phyloP scores from a whole-genome alignment of 192 early-diverging fungal genomes.

The Coemansia sp. region DNA sequence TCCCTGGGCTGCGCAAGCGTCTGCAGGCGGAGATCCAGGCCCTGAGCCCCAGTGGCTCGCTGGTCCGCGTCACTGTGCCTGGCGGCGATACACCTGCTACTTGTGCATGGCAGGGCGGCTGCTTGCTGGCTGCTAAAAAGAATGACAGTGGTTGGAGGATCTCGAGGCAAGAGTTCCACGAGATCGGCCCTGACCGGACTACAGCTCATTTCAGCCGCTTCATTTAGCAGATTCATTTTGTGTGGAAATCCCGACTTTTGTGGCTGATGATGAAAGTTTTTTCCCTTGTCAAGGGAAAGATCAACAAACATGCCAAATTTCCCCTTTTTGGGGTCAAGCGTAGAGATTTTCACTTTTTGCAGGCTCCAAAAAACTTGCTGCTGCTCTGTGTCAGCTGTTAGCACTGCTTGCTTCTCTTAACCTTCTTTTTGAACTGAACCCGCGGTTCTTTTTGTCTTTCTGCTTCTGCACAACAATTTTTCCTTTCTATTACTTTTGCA shows the following conservation, averaged over 20 bases:
- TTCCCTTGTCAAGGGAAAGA: too few species aligned
- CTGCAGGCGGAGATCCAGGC: slow-evolving; percentile 94
- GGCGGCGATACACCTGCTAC: slow-evolving; percentile 7
- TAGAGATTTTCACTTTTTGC: too few species aligned
- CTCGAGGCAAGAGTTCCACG: slow-evolving; percentile 28
- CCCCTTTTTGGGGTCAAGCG: too few species aligned
- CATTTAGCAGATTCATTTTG: too few species aligned
- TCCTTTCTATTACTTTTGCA: background rate
- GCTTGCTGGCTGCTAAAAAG: slow-evolving; percentile 5
- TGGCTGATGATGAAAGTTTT: too few species aligned
- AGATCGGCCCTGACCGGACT: slow-evolving; percentile 31
- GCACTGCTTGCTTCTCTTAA: background rate
- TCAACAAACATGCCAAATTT: too few species aligned
- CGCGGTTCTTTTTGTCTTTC: slow-evolving; percentile 8
- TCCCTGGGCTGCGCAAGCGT: slow-evolving; percentile 87
- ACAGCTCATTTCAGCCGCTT: slow-evolving; percentile 26
- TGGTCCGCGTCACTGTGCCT: slow-evolving; percentile 2
- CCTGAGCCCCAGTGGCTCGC: slow-evolving; percentile 64
- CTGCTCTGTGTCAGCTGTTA: too few species aligned
- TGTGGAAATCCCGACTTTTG: too few species aligned
- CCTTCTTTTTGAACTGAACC: too few species aligned
- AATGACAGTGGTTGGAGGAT: slow-evolving; percentile 15
- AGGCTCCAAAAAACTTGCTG: too few species aligned
- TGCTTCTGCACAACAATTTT: background rate
- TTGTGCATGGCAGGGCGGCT: slow-evolving; percentile 32